A percentile compares a stretch with the other conserved stretches of the same genome.
Conservation (phyloP, 805 yeast species). For the Saccharomyces eubayanus region DNA sequence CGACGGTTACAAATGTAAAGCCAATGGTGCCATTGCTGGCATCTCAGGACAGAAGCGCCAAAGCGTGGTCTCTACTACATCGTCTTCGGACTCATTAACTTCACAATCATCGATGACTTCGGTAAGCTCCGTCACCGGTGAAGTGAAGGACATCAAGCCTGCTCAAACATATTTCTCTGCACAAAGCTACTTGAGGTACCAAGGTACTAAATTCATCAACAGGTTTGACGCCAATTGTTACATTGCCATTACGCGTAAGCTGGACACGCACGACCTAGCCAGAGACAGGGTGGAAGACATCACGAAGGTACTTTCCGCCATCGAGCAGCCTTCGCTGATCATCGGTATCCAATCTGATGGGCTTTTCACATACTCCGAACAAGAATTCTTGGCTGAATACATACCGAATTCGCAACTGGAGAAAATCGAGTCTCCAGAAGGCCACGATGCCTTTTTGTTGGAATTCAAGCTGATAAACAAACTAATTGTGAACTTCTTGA, state of each 20-base stretch:
- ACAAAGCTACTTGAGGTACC: slow-evolving; percentile 88
- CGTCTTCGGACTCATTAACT: slow-evolving; percentile 19
- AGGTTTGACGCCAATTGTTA: slow-evolving; percentile 96
- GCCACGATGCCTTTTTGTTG: slow-evolving; percentile 91
- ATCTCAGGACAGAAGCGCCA: slow-evolving; percentile 3
- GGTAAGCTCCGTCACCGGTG: slow-evolving; percentile 16
- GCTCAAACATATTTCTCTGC: slow-evolving; percentile 76
- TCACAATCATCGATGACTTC: slow-evolving; percentile 21
- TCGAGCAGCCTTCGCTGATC: slow-evolving; percentile 69
- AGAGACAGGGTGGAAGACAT: slow-evolving; percentile 49
- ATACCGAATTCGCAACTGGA: slow-evolving; percentile 63
- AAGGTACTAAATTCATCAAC: slow-evolving; percentile 80
- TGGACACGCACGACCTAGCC: slow-evolving; percentile 91
- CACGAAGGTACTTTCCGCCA: slow-evolving; percentile 44
- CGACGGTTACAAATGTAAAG: slow-evolving; percentile 53
- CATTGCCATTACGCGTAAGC: slow-evolving; percentile 83
- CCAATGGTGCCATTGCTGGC: slow-evolving; percentile 5
- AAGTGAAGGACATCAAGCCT: slow-evolving; percentile 22
- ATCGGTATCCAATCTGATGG: slow-evolving; percentile 92
- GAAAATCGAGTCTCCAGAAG: slow-evolving; percentile 83
- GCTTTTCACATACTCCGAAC: slow-evolving; percentile 84
- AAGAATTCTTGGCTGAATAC: slow-evolving; percentile 67
- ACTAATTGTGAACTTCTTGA: slow-evolving; percentile 59
- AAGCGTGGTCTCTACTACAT: slow-evolving; percentile 11
- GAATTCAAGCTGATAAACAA: slow-evolving; percentile 80